phyloP scores from a whole-genome alignment of 2,329 filamentous ascomycete genomes.

The Phyllosticta citriasiana region DNA sequence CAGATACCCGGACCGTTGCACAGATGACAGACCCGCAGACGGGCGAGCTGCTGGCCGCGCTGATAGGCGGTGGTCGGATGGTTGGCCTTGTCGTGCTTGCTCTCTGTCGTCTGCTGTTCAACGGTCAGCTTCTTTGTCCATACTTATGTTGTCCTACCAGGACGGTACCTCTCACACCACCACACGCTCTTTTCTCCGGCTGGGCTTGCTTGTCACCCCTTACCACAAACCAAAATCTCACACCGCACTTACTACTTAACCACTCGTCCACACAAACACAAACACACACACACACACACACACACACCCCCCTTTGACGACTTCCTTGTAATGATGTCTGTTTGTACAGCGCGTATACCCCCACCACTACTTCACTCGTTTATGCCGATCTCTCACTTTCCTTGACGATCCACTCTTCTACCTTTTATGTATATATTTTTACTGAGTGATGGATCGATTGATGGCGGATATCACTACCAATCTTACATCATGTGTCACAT shows the following conservation, averaged over 20 bases:
- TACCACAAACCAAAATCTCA: no score
- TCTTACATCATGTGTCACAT: no score
- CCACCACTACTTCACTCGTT: background rate
- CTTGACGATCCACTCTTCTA: no score
- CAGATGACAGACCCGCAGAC: background rate
- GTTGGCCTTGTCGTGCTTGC: no score
- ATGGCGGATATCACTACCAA: no score
- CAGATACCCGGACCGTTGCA: background rate
- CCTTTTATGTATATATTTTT: no score
- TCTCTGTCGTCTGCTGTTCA: background rate
- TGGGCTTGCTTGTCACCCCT: no score
- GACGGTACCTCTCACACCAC: no score
- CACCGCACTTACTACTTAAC: no score
- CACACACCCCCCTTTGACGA: background rate
- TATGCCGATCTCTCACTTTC: background rate
- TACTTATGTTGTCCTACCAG: background rate
- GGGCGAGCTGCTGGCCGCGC: background rate
- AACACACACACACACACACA: no score
- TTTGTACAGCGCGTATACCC: background rate
- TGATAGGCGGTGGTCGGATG: background rate
- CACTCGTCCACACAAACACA: background rate
- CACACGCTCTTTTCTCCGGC: background rate
- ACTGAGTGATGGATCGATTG: no score
- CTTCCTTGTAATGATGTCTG: background rate
- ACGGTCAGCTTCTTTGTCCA: background rate